Percentiles rank a stretch among this genome's conserved stretches.
Conservation (phyloP, 768 basidiomycete genomes). For the Auricularia sp. region DNA sequence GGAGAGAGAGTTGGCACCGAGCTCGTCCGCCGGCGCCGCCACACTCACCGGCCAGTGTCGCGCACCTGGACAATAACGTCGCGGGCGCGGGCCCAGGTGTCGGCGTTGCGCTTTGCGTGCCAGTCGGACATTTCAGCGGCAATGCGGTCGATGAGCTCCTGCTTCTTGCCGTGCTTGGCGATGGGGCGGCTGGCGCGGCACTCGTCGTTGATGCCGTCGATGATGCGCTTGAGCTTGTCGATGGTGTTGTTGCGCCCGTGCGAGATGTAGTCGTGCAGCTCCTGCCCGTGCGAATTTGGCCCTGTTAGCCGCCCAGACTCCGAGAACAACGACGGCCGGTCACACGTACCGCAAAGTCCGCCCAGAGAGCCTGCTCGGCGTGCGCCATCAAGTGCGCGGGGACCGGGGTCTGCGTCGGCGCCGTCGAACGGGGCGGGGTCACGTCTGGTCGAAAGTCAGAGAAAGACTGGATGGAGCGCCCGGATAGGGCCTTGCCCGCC, state of each 20-base stretch:
- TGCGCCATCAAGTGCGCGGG: conserved; percentile 42
- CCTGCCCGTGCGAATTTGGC: conserved; percentile 28
- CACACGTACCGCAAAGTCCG: conserved; percentile 59
- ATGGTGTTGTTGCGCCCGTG: conserved; percentile 52
- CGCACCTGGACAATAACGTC: conserved; percentile 59
- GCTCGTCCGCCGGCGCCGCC: neutral
- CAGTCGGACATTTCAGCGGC: conserved; percentile 47
- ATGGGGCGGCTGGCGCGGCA: conserved; percentile 45
- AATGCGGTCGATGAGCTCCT: conserved; percentile 77
- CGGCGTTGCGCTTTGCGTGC: conserved; percentile 44
- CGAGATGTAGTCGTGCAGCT: conserved; percentile 58
- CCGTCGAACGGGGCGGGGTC: too few relatives aligned
- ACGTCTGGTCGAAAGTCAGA: too few relatives aligned
- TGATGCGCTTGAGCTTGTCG: conserved; percentile 75
- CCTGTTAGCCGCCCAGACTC: neutral
- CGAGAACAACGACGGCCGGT: neutral
- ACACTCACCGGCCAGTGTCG: conserved; percentile 53
- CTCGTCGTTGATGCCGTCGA: conserved; percentile 69
- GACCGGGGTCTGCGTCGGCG: too few relatives aligned
- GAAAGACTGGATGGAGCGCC: neutral
- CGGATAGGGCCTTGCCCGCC: neutral
- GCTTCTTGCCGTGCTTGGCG: conserved; percentile 74
- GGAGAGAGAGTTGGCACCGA: neutral
- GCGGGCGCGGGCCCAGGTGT: conserved; percentile 63
- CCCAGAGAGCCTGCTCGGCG: conserved; percentile 41